A percentile compares a stretch with the other conserved stretches of the same genome.
Conservation (phyloP, 495 filamentous ascomycete species). For the Chaetomium tenue region DNA sequence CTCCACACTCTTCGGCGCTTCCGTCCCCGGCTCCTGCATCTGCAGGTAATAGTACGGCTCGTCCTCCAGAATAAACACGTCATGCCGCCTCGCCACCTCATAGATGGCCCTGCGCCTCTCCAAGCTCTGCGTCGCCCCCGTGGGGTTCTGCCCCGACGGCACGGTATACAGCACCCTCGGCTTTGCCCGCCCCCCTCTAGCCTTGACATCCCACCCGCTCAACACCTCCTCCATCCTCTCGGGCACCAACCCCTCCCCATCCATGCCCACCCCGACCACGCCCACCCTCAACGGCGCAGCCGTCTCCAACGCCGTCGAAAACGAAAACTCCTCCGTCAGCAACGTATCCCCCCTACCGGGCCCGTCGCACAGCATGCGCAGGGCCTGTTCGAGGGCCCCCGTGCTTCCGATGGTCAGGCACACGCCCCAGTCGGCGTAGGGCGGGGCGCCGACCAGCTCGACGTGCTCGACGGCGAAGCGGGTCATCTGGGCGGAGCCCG, state of each 20-base stretch:
- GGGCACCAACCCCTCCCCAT: conserved; percentile 72
- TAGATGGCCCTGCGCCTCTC: conserved; percentile 70
- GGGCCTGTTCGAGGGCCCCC: conserved; percentile 68
- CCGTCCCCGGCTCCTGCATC: conserved; percentile 75
- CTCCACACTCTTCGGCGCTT: conserved; percentile 29
- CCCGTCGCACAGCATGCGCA: conserved; percentile 72
- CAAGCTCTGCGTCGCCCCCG: conserved; percentile 73
- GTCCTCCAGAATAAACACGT: conserved; percentile 87
- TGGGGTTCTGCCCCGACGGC: conserved; percentile 88
- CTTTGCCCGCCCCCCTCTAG: conserved; percentile 58
- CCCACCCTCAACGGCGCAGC: conserved; percentile 72
- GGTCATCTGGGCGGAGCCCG: conserved; percentile 79
- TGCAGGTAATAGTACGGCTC: conserved; percentile 98
- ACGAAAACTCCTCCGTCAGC: conserved; percentile 84
- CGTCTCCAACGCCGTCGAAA: conserved; percentile 78
- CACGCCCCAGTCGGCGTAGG: conserved; percentile 82
- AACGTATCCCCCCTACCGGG: conserved; percentile 62
- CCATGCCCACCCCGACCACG: conserved; percentile 71
- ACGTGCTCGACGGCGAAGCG: conserved; percentile 92
- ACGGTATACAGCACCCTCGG: conserved; percentile 80
- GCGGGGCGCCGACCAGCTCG: conserved; percentile 68
- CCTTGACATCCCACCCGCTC: conserved; percentile 60
- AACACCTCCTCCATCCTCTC: conserved; percentile 64
- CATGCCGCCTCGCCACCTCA: conserved; percentile 72
- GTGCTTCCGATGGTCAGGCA: conserved; percentile 75